Base-by-base conservation (phyloP, 2,329 filamentous ascomycete genomes). In the Aspergillus neotritici region DNA sequence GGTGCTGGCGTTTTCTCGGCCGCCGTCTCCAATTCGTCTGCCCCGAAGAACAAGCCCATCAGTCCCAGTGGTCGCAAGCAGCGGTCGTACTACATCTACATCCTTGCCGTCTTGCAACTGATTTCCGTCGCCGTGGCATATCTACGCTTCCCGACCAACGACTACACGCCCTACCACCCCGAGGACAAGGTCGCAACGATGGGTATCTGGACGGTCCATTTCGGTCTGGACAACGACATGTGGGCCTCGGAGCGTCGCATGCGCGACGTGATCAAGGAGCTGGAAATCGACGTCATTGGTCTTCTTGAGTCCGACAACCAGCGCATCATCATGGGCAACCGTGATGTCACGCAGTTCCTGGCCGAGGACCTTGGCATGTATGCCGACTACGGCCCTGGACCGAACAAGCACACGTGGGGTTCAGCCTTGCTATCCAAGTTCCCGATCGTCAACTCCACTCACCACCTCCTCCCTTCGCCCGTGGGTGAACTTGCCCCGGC, bases 361-460 rank as follows among this genome's bases (percentile, higher is more conserved):
- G 90, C 93, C 14, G 91, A 97, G 64, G 90, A 98, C 54, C 78
- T 98, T 9, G 93, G 93, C 56, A 98, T 98, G 93, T 98, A 96
- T 61, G 90, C 94, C 38, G 93, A 98, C 71, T 96, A 89, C 60
- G 93, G 93, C 43, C 93, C 93, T 25, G 93, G 93, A 2, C 93
- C 93, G 5, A 95, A 98, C 77, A 98, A 97, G 72, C 93, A 98
- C 71, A 98, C 93, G 0, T 98, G 93, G 93, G 93, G 93, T 40
- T 81, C 84, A 8, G 93, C 90, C 15, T 75, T 98, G 34, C 77
- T 98, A 4, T 96, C 89, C 56, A 97, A 97, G 63, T 98, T 97
- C 73, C 93, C 93, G 3, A 98, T 98, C 58, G 68, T 98, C 47
- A 95, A 97, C 70, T 95, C 88, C 1, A 96, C 90, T 15, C 93